Evolutionary conservation across 2,329 filamentous ascomycete genomes (phyloP), one percentile per base, ranked within the genome.

Genomic region (Aspergillus phoenicis): DNA sequence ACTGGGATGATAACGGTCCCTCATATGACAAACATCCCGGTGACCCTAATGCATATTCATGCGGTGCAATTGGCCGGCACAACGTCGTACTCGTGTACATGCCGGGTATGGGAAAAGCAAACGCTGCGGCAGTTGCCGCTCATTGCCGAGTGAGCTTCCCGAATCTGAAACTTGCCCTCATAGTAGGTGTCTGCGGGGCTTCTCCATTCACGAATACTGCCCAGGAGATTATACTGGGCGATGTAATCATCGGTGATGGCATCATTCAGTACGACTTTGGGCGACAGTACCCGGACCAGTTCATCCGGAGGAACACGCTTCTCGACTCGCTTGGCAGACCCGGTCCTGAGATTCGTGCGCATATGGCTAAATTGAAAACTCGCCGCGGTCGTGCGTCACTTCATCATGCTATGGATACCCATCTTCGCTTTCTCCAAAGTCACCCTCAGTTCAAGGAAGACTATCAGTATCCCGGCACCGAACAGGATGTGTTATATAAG

Each of bases 101-200:
- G 52, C 59, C 65, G 0, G 47, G 48, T 8, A 66, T 66, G 58
- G 67, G 67, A 10, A 66, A 63, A 43, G 53, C 43, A 1, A 59
- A 38, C 13, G 66, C 70, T 0, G 68, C 74, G 1, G 59, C 38
- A 1, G 73, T 60, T 0, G 64, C 73, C 0, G 61, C 70, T 0
- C 68, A 64, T 20, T 59, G 81, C 11, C 70, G 70, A 0, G 65
- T 62, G 1, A 81, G 76, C 48, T 82, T 75, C 41, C 53, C 60
- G 0, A 59, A 60, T 2, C 59, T 82, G 4, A 71, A 66, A 22
- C 63, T 81, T 0, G 74, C 63, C 0, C 28, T 82, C 0, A 48
- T 81, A 0, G 74, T 77, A 3, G 80, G 80, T 0, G 70, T 81
- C 2, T 81, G 79, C 48, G 80, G 78, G 0, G 79, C 75, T 8